phyloP scores from a whole-genome alignment of 495 filamentous ascomycete species.

The Talaromyces ruber region DNA sequence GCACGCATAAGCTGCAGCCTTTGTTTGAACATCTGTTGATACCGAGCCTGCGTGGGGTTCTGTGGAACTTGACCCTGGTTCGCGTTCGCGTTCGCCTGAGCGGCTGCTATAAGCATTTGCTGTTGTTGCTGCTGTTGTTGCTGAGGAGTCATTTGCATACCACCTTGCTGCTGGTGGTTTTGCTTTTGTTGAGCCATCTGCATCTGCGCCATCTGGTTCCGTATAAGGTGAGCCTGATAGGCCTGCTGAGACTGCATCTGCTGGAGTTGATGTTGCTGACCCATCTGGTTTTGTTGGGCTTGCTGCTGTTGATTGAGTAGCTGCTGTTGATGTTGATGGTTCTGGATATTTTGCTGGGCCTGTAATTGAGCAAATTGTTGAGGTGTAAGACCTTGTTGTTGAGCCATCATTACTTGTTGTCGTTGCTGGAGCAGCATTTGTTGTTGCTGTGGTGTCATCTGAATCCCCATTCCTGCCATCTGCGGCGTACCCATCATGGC shows the following conservation, averaged over 20 bases:
- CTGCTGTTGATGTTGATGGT: conserved; percentile 32
- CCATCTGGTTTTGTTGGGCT: conserved; percentile 30
- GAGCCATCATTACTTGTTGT: conserved; percentile 41
- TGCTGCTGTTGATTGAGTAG: conserved; percentile 34
- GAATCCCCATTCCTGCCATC: conserved; percentile 24
- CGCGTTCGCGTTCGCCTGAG: conserved; percentile 1
- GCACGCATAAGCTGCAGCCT: conserved; percentile 26
- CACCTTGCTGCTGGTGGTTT: conserved; percentile 24
- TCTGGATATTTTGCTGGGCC: conserved; percentile 47
- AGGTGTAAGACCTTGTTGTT: conserved; percentile 35
- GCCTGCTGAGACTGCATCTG: conserved; percentile 24
- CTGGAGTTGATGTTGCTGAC: conserved; percentile 23
- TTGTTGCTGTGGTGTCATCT: conserved; percentile 35
- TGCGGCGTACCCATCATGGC: conserved; percentile 38
- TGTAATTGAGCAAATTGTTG: conserved; percentile 39
- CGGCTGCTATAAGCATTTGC: conserved; percentile 3
- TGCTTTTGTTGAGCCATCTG: conserved; percentile 23
- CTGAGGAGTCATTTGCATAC: conserved; percentile 26
- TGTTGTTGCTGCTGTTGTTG: conserved; percentile 25
- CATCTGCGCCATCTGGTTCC: conserved; percentile 16
- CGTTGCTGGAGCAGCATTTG: conserved; percentile 34
- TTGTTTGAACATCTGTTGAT: conserved; percentile 31
- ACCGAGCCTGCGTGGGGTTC: conserved; percentile 31
- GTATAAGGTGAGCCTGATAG: conserved; percentile 19
- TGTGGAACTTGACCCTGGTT: conserved; percentile 21